A percentile compares a stretch with the other conserved stretches of the same genome.
Evolutionary conservation across 1,139 yeast genomes (phyloP).

Genomic region (Yamadazyma atmosphaerica): DNA sequence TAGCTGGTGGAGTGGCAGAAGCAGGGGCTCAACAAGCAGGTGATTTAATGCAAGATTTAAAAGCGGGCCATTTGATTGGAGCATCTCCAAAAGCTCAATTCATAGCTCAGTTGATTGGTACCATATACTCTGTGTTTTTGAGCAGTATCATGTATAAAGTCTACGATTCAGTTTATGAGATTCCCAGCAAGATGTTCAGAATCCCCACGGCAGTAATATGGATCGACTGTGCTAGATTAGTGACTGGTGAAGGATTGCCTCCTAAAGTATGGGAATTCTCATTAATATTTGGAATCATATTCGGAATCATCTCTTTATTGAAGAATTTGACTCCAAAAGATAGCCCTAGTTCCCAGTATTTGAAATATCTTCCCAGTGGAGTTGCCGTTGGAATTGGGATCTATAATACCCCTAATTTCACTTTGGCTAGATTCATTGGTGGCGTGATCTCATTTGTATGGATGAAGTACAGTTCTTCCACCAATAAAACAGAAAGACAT

Average conservation of each 20-base stretch:
- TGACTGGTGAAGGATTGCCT: constrained; percentile 89
- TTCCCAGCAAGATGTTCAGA: constrained; percentile 78
- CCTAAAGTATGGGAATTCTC: constrained; percentile 71
- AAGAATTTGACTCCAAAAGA: constrained; percentile 53
- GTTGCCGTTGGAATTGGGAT: constrained; percentile 97
- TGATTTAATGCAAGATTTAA: constrained; percentile 94
- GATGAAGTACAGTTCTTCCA: constrained; percentile 29
- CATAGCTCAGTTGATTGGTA: constrained; percentile 84
- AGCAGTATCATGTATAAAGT: constrained; percentile 81
- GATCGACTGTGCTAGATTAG: constrained; percentile 94
- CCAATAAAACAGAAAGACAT: constrained; percentile 9
- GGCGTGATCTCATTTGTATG: constrained; percentile 73
- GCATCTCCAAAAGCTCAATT: constrained; percentile 95
- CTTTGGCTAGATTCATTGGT: constrained; percentile 89
- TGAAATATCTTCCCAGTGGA: constrained; percentile 79
- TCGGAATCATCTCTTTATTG: constrained; percentile 66
- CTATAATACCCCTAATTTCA: constrained; percentile 90
- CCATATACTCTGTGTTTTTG: constrained; percentile 75
- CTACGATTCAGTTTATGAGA: constrained; percentile 77
- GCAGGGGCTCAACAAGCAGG: constrained; percentile 99
- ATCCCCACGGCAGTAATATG: constrained; percentile 95
- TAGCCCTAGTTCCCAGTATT: constrained; percentile 38
- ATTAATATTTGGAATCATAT: constrained; percentile 62
- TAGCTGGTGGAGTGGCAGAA: constrained; percentile 96
- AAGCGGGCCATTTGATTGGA: constrained; percentile 88